Base-by-base conservation (phyloP, 129 eudicot species). In the Saussurea involucrata region DNA sequence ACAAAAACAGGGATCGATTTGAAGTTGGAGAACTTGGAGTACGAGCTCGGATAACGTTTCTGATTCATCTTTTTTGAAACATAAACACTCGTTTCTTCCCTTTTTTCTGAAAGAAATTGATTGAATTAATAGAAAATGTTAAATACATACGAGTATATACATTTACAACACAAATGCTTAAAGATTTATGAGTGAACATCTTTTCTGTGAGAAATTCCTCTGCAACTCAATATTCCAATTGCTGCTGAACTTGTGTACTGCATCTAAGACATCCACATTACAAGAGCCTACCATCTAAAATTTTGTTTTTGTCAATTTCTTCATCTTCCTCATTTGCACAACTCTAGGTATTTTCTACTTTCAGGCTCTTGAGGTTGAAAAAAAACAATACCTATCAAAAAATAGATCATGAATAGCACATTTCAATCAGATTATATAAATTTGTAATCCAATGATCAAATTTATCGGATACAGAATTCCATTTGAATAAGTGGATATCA, bases 321-420 rank as follows among this genome's bases (percentile, higher is more conserved):
- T 77, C 40, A 92, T 68, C 83, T 82, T 86, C 88, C 97, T 89
- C 44, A 32, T 80, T 22, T 85, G 88, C 70, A 92, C 22, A 68
- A 78, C 86, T 72, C 99, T n/a, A n/a, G n/a, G n/a, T n/a, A n/a
- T n/a, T 66, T 86, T 61, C 89, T 32, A 77, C 80, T 84, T 81
- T 95, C 98, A 69, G 98, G 97, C 78, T 91, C 94, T 87, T 80
- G 73, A 9, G 98, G 98, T 76, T 95, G 97, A 82, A 91, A 95
- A 80, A 95, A 8, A 95, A 97, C 69, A 92, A 42, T 31, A 78
- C 90, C 95, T 88, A 42, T 20, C 55, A 42, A 64, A 9, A 24
- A 44, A 68, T 24, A 55, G 20, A 67, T 67, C 17, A 67, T 66
- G 7, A 67, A 74, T 53, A 53, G 22, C 21, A 53, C 22, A 53